A percentile compares a stretch with the other conserved stretches of the same genome.
These are phyloP conservation scores for Solioccasus polychromus DNA, from an alignment of 768 basidiomycete genomes.

Conservation along the genomic window DNA sequence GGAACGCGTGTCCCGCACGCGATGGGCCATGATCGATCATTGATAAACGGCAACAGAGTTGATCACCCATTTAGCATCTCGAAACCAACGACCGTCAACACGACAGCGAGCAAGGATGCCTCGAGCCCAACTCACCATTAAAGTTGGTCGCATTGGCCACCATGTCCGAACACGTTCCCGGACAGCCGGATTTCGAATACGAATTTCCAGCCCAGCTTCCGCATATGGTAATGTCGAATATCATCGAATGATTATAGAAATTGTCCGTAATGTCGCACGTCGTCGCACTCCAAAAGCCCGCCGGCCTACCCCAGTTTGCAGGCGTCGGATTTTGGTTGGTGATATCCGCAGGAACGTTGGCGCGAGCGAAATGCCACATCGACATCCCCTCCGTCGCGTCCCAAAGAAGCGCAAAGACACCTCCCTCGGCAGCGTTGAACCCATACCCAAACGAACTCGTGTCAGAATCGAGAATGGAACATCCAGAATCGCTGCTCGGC, in stretches of 20 bases:
- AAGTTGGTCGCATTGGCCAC: slow-evolving; percentile 59
- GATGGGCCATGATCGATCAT: slow-evolving; percentile 6
- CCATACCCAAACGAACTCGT: slow-evolving; percentile 38
- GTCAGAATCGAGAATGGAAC: slow-evolving; percentile 42
- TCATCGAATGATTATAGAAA: slow-evolving; percentile 49
- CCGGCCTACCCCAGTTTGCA: slow-evolving; percentile 47
- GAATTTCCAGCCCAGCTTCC: slow-evolving; percentile 27
- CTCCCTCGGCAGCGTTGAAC: slow-evolving; percentile 39
- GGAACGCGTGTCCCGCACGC: neutral
- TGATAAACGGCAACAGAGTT: slow-evolving; percentile 55
- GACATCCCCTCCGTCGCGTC: slow-evolving; percentile 43
- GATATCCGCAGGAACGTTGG: slow-evolving; percentile 50
- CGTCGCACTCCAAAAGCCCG: slow-evolving; percentile 47
- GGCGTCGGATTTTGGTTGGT: slow-evolving; percentile 41
- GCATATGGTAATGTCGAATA: slow-evolving; percentile 36
- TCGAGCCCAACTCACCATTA: slow-evolving; percentile 31
- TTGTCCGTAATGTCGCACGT: slow-evolving; percentile 47
- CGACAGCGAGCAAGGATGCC: neutral
- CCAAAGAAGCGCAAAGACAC: slow-evolving; percentile 60
- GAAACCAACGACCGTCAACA: slow-evolving; percentile 2
- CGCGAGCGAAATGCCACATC: slow-evolving; percentile 55
- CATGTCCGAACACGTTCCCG: slow-evolving; percentile 43
- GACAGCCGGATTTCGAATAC: slow-evolving; percentile 30
- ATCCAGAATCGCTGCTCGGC: slow-evolving; percentile 43
- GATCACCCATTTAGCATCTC: slow-evolving; percentile 56